These are phyloP conservation scores for Thalassiosira mediterranea DNA, from an alignment of 352 stramenopile genomes.

Conservation along the genomic window DNA sequence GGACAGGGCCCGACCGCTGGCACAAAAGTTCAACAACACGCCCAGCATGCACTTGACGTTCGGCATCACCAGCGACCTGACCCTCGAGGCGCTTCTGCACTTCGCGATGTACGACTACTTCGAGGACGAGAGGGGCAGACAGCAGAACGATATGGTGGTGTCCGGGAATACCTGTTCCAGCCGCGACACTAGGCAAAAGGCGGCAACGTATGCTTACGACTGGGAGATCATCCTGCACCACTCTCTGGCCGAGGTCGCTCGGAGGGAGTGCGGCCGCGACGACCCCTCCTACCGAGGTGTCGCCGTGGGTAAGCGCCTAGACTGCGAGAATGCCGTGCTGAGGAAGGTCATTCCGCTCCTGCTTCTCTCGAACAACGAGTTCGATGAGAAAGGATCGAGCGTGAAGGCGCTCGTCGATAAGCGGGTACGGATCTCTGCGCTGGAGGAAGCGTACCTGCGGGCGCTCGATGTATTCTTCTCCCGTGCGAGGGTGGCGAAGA, in stretches of 20 bases:
- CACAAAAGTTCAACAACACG: constrained; percentile 5
- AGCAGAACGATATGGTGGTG: background rate
- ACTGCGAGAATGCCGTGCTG: constrained; percentile 4
- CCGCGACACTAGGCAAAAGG: background rate
- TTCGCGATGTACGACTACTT: constrained; percentile 36
- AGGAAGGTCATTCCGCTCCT: constrained; percentile 13
- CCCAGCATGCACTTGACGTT: constrained; percentile 46
- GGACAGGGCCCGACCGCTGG: background rate
- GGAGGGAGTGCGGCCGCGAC: constrained; percentile 16
- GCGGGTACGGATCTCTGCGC: constrained; percentile 3
- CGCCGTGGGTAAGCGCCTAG: no score
- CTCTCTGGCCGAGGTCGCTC: constrained; percentile 25
- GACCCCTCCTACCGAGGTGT: no score
- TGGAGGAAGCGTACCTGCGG: constrained; percentile 13
- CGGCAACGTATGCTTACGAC: background rate
- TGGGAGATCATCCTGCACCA: constrained; percentile 27
- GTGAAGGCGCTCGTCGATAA: no score
- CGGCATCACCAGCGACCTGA: constrained; percentile 24
- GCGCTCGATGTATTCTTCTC: constrained; percentile 13
- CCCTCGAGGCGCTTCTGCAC: constrained; percentile 37
- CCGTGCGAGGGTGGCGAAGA: background rate
- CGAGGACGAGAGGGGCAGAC: background rate
- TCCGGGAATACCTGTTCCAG: background rate
- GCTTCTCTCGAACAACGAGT: no score
- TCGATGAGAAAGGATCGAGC: background rate